Conservation (phyloP, 2,329 filamentous ascomycete genomes). For the Paramyrothecium sp. region DNA sequence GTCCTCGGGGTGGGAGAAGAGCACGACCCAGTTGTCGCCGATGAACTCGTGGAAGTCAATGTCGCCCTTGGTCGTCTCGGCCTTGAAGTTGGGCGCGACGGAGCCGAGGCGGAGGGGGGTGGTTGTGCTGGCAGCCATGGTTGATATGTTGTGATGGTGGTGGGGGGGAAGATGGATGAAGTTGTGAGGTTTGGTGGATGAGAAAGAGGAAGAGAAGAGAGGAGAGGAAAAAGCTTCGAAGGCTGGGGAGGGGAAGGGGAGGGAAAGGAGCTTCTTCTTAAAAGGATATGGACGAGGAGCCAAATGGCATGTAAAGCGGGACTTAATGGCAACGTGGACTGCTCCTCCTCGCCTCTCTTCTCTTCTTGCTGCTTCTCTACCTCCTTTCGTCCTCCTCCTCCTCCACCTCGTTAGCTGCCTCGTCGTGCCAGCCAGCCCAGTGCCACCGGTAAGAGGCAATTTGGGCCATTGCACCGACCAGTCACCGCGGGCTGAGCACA, state of each 20-base stretch:
- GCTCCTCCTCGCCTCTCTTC: neutral
- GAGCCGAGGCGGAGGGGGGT: slow-evolving; percentile 60
- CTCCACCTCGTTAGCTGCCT: no score
- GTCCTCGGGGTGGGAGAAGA: slow-evolving; percentile 86
- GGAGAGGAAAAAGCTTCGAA: neutral
- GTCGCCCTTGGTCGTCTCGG: slow-evolving; percentile 73
- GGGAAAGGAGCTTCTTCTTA: neutral
- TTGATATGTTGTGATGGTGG: slow-evolving; percentile 9
- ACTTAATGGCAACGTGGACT: neutral
- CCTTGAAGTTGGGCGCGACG: slow-evolving; percentile 77
- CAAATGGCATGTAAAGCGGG: neutral
- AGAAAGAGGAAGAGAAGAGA: neutral
- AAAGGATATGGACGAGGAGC: neutral
- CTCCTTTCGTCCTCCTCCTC: neutral
- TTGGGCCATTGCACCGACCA: neutral
- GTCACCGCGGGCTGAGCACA: neutral
- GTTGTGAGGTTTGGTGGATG: neutral
- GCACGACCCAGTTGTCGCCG: slow-evolving; percentile 74
- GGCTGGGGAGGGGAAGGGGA: neutral
- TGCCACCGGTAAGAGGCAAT: neutral
- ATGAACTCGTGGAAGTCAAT: slow-evolving; percentile 85
- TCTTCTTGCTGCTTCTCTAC: neutral
- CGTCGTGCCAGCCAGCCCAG: no score
- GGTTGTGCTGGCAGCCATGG: slow-evolving; percentile 24
- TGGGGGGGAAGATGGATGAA: slow-evolving; percentile 2